These are phyloP conservation scores for Naganishia kalamii DNA, from an alignment of 768 basidiomycete genomes.

Conservation along the genomic window DNA sequence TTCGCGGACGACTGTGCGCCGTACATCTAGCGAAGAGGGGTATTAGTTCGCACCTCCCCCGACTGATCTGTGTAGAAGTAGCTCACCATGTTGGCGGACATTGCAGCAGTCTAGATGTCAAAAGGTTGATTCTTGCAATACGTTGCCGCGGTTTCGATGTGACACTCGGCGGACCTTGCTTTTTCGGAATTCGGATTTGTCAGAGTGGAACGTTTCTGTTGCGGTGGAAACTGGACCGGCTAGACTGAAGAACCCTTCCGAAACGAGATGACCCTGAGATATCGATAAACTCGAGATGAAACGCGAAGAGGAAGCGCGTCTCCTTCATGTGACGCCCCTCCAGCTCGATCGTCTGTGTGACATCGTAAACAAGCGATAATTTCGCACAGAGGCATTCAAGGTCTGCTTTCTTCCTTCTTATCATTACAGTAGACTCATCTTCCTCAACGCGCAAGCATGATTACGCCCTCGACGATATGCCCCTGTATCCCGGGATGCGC, in stretches of 20 bases:
- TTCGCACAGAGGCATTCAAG: background rate
- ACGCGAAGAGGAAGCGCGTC: conserved; percentile 12
- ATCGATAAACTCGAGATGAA: background rate
- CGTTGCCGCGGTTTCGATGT: background rate
- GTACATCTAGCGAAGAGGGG: conserved; percentile 18
- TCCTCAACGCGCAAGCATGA: background rate
- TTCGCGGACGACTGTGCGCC: conserved; percentile 23
- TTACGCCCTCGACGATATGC: background rate
- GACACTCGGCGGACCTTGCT: background rate
- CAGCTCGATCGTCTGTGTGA: background rate
- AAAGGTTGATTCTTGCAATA: background rate
- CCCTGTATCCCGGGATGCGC: conserved; percentile 1
- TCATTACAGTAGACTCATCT: background rate
- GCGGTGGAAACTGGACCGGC: no score
- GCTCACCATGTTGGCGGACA: conserved; percentile 21
- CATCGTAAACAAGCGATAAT: conserved; percentile 5
- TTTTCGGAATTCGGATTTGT: no score
- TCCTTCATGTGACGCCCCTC: conserved; percentile 2
- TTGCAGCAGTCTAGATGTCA: background rate
- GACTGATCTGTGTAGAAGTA: background rate
- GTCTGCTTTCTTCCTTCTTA: no score
- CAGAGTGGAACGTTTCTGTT: no score
- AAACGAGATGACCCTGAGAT: no score
- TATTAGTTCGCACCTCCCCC: background rate
- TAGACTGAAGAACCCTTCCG: no score